phyloP scores from a whole-genome alignment of 768 basidiomycete genomes.

The Tulasnella calospora region DNA sequence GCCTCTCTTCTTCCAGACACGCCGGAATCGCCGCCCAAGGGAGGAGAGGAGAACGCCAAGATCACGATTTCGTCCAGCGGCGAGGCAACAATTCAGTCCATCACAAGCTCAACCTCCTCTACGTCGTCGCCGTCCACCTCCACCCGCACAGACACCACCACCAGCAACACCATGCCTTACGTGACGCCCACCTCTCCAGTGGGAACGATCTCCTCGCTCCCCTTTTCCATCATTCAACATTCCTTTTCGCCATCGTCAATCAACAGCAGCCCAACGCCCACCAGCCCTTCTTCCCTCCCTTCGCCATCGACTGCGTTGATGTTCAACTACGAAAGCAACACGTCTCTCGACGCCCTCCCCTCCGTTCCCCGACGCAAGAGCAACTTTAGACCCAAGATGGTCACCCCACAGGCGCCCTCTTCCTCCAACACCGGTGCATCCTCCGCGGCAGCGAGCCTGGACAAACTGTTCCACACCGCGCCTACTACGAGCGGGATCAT shows the following conservation, averaged over 20 bases:
- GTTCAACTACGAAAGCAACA: conserved; percentile 2
- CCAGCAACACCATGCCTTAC: not conserved
- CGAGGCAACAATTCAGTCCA: not conserved
- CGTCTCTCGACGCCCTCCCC: not conserved
- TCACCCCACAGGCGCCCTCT: not conserved
- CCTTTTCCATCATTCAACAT: not conserved
- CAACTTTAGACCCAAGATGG: not conserved
- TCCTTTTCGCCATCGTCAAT: not conserved
- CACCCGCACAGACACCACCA: not conserved
- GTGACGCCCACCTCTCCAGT: conserved; percentile 7
- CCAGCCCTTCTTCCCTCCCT: not conserved
- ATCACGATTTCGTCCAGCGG: not conserved
- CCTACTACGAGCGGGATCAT: not conserved
- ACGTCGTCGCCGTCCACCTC: not conserved
- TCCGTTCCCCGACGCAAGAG: not conserved
- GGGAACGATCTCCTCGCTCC: not conserved
- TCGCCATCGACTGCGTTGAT: not conserved
- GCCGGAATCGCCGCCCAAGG: not conserved
- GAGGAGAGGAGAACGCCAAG: not conserved
- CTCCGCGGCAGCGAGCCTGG: not conserved
- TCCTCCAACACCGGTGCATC: not conserved
- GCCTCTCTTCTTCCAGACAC: not conserved
- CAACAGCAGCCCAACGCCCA: not conserved
- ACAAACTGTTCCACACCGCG: not conserved
- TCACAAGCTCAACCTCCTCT: conserved; percentile 1